Evolutionary conservation across 805 yeast species (phyloP).

Genomic region (Ogataea neopini): DNA sequence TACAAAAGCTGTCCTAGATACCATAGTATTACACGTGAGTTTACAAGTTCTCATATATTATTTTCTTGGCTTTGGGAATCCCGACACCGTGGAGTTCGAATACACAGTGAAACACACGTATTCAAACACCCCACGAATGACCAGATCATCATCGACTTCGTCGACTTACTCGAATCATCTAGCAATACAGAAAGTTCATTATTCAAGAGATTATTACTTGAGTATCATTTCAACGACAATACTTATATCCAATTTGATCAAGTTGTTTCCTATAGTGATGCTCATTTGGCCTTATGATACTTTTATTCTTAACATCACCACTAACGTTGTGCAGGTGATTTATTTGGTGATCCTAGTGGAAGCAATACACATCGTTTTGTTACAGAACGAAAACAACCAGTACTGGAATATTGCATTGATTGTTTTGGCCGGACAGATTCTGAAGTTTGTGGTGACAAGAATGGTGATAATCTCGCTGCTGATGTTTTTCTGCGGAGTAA

Average conservation of each 20-base stretch:
- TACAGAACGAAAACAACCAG: slow-evolving; percentile 26
- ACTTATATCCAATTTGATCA: slow-evolving; percentile 74
- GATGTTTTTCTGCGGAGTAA: slow-evolving; percentile 22
- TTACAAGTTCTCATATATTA: slow-evolving; percentile 37
- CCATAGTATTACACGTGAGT: slow-evolving; percentile 22
- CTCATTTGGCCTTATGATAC: slow-evolving; percentile 96
- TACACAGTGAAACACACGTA: too few relatives aligned
- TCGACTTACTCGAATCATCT: slow-evolving; percentile 13
- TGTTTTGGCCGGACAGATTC: slow-evolving; percentile 27
- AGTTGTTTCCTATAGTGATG: slow-evolving; percentile 87
- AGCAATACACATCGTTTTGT: slow-evolving; percentile 34
- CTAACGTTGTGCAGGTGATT: slow-evolving; percentile 34
- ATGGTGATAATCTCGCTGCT: slow-evolving; percentile 24
- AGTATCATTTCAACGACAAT: slow-evolving; percentile 65
- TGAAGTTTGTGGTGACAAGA: slow-evolving; percentile 24
- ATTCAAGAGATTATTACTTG: slow-evolving; percentile 32
- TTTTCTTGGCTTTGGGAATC: slow-evolving; percentile 35
- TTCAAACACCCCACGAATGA: neutral
- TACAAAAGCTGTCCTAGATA: slow-evolving; percentile 45
- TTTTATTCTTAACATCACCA: slow-evolving; percentile 47
- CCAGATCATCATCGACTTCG: slow-evolving; percentile 8
- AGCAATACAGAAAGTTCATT: slow-evolving; percentile 32
- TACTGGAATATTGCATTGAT: slow-evolving; percentile 32
- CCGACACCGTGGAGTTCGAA: slow-evolving; percentile 24
- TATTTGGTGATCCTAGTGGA: slow-evolving; percentile 35